Evolutionary conservation across 2,329 filamentous ascomycete species (phyloP), one percentile per base, ranked within the genome.

Genomic region (Aspergillus pseudotamarii): DNA sequence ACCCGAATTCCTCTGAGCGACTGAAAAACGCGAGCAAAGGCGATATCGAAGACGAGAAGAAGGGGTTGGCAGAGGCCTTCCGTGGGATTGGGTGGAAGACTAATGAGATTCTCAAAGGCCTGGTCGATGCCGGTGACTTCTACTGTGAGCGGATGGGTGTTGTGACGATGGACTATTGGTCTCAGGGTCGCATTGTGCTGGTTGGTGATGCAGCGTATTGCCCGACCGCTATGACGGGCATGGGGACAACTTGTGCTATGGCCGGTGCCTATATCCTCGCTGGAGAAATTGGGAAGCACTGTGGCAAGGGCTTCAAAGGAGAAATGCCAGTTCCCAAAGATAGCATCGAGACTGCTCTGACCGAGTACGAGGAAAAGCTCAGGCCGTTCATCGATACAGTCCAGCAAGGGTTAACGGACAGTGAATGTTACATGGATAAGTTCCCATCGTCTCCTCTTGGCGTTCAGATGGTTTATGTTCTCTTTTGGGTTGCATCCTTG

Each of bases 181-280:
- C 73, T 4, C 74, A 74, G 0, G 82, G 83, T 0, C 81, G 85
- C 0, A 70, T 80, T 41, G 77, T 74, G 1, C 67, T 81, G 9
- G 68, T 80, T 26, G 79, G 79, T 4, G 79, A 81, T 65, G 78
- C 79, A 1, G 79, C 72, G 0, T 79, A 79, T 63, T 68, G 64
- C 28, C 65, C 70, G 1, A 70, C 72, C 2, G 71, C 74, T 4
- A 68, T 71, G 11, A 79, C 73, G 0, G 80, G 78, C 14, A 67
- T 71, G 32, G 79, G 78, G 0, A 80, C 78, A 0, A 75, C 68
- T 8, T 67, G 68, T 4, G 74, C 69, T 1, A 62, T 81, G 14
- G 66, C 73, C 1, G 79, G 78, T 0, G 83, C 84, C 0, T 89
- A 88, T 68, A 72, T 87, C 2, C 76, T 89, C 3, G 86, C 86